phyloP scores from a whole-genome alignment of 108 stramenopile species.

The Conticribra guillardii region DNA sequence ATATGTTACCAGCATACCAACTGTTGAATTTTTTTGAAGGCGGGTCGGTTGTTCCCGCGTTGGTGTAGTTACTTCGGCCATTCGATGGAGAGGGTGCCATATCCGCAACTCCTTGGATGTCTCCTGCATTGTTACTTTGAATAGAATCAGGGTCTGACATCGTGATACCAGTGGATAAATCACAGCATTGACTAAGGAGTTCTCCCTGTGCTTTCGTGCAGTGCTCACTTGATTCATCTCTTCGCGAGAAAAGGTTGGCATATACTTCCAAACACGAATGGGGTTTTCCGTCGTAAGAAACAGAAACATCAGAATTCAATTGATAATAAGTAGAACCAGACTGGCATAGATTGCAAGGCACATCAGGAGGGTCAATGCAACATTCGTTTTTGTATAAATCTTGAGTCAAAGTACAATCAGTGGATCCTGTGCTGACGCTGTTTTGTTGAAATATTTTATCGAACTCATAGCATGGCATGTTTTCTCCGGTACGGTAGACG shows the following conservation, averaged over 20 bases:
- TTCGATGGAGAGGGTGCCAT: too few species aligned
- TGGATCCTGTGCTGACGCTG: conserved; percentile 14
- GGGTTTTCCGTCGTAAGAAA: conserved; percentile 15
- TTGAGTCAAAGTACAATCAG: conserved; percentile 33
- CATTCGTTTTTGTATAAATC: conserved; percentile 23
- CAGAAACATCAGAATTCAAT: conserved; percentile 21
- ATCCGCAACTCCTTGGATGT: too few species aligned
- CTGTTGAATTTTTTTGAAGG: too few species aligned
- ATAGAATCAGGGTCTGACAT: too few species aligned
- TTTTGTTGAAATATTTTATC: conserved; percentile 28
- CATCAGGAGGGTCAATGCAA: conserved; percentile 25
- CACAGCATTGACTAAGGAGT: conserved; percentile 30
- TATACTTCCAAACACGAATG: conserved; percentile 30
- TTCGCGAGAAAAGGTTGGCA: conserved; percentile 19
- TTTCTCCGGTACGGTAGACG: conserved; percentile 24
- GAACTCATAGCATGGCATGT: conserved; percentile 32
- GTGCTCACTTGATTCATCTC: conserved; percentile 23
- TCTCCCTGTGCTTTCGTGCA: conserved; percentile 34
- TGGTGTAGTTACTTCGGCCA: too few species aligned
- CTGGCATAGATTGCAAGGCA: conserved; percentile 39
- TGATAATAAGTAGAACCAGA: conserved; percentile 12
- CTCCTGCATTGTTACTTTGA: too few species aligned
- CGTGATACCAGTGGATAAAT: conserved; percentile 1
- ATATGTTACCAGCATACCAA: too few species aligned
- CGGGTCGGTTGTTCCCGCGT: too few species aligned